Base-by-base conservation (phyloP, 495 filamentous ascomycete species). In the Neurospora terricola region DNA sequence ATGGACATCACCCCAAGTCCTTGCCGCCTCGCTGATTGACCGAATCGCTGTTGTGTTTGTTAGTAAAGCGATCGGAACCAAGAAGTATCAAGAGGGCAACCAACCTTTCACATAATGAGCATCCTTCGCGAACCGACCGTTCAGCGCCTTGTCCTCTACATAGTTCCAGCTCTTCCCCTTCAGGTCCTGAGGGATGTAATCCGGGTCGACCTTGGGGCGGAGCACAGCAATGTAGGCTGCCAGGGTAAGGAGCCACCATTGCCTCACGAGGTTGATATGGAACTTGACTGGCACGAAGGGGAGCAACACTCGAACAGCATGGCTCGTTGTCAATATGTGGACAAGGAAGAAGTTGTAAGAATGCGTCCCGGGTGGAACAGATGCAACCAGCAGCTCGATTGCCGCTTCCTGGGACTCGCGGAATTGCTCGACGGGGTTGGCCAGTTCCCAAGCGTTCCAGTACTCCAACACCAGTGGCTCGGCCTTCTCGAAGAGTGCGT, bases 181-280 rank as follows among this genome's bases (percentile, higher is more conserved):
- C 8, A 90, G 73, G 43, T 93, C 88, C 69, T 86, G 88, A 1
- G 88, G 83, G 69, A 97, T 88, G 16, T 86, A 79, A 71, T 91
- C 89, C 16, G 90, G 83, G 27, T 90, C 83, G 38, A 97, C 88
- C 70, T 87, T 83, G 3, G 93, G 94, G 16, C 94, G 85, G 18
- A 92, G 77, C 79, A 93, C 91, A 0, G 88, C 83, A 38, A 96
- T 88, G 74, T 96, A 98, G 3, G 94, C 88, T 0, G 90, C 85
- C 38, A 97, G 77, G 0, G 91, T 90, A 48, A 96, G 85, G 5
- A 98, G 82, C 94, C 93, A 97, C 92, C 96, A 97, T 78, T 95
- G 91, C 21, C 89, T 86, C 9, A 97, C 87, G 21, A 98, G 82
- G 21, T 83, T 83, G 43, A 93, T 78, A 74, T 96, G 94, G 73